A percentile compares a stretch with the other conserved stretches of the same genome.
These are phyloP conservation scores for Plasmodium falciparum DNA, from an alignment of 169 alveolate genomes.

Conservation along the genomic window DNA sequence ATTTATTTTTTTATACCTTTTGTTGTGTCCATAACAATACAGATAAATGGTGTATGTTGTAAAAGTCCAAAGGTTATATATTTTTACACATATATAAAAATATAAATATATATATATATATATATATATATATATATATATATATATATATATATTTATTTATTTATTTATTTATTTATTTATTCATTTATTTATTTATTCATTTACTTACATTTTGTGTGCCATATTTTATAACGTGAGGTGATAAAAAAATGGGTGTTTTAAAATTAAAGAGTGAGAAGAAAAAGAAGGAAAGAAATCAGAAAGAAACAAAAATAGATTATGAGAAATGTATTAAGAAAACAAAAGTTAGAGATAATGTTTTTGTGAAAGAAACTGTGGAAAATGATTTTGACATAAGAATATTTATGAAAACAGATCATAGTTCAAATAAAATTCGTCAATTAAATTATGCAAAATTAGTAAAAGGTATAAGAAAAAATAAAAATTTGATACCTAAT, in stretches of 20 bases:
- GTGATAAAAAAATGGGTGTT: slow-evolving; percentile 25
- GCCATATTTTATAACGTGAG: background rate
- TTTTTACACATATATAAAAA: background rate
- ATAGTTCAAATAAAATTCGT: slow-evolving; percentile 67
- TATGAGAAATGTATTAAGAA: slow-evolving; percentile 47
- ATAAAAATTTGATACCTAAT: slow-evolving; percentile 43
- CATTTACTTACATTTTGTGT: background rate
- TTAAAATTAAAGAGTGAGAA: slow-evolving; percentile 66
- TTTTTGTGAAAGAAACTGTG: slow-evolving; percentile 7
- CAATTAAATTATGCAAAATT: slow-evolving; percentile 61
- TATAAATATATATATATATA: background rate
- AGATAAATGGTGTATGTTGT: too few species aligned
- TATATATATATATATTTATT: background rate
- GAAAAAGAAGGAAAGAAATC: slow-evolving; percentile 38
- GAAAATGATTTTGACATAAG: slow-evolving; percentile 62
- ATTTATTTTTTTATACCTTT: too few species aligned
- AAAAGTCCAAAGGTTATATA: too few species aligned
- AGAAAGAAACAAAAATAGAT: slow-evolving; percentile 62
- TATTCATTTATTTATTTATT: background rate
- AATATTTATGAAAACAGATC: slow-evolving; percentile 65
- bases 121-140: background rate
- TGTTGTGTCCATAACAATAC: too few species aligned
- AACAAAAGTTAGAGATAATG: slow-evolving; percentile 39
- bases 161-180: background rate
- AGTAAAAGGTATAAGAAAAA: slow-evolving; percentile 39